Evolutionary conservation across 2,329 filamentous ascomycete genomes (phyloP), one percentile per base, ranked within the genome.

Genomic region (Ascosphaera apis): DNA sequence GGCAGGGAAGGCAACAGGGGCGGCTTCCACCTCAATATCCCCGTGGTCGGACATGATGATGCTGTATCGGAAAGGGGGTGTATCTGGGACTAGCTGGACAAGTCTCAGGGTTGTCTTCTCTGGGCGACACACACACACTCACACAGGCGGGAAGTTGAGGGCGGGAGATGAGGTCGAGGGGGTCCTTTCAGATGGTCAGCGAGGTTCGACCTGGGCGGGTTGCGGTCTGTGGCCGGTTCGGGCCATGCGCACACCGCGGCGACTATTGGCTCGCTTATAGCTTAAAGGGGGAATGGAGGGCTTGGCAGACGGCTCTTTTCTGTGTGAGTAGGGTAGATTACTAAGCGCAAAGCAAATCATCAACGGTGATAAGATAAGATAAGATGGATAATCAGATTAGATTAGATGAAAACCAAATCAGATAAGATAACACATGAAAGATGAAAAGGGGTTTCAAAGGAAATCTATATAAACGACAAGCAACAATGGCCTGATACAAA

Each of bases 1-100:
- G 60, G 83, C 72, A 57, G 72, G 65, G 66, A 73, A 78, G 44
- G 47, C 45, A 63, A 71, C 69, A 58, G 67, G 65, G 56, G 72
- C 68, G 67, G 65, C 72, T 63, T 81, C 77, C 63, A 88, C 77
- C 70, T 91, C 82, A 65, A 91, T 77, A 70, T 92, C 84, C 69
- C 77, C 82, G 66, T 63, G 67, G 67, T 91, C 83, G 77, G 83
- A 91, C 83, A 91, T 92, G 55, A 63, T 79, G 63, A 53, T 53
- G 49, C 50, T 47, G 48, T 49, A 45, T 49, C 11, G 21, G 6
- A 6, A 32, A n/a, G n/a, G n/a, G n/a, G 33, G 33, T 35, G 33
- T 27, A 23, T 7, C 44, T 50, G 48, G 50, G 50, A 43, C 52
- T 52, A 45, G 53, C 54, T 50, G 44, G 52, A 48, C 48, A 50